phyloP scores from a whole-genome alignment of 495 filamentous ascomycete genomes.

The Penicillium coprophilum region DNA sequence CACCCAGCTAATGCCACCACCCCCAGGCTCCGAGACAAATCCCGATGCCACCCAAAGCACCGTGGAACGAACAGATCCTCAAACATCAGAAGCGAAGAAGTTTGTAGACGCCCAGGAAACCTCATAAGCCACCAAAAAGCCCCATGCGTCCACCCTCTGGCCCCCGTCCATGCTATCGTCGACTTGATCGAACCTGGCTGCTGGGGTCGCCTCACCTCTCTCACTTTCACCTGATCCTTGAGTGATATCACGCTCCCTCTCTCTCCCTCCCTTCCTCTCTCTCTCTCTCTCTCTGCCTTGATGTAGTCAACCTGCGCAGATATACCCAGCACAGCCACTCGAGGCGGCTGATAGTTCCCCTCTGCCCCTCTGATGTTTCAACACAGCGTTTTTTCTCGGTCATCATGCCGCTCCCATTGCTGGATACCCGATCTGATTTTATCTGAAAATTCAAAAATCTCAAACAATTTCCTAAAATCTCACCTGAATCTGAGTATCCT shows the following conservation, averaged over 20 bases:
- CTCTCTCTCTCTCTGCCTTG: conserved; percentile 8
- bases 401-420: conserved; percentile 27
- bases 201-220: conserved; percentile 1
- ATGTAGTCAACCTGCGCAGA: conserved; percentile 31
- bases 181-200: background rate
- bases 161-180: background rate
- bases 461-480: background rate
- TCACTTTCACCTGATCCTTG: background rate
- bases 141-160: conserved; percentile 7
- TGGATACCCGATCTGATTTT: conserved; percentile 44
- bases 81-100: conserved; percentile 50
- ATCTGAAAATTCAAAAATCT: conserved; percentile 3
- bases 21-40: conserved; percentile 15
- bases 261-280: conserved; percentile 4
- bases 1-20: conserved; percentile 27
- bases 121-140: conserved; percentile 14
- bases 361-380: conserved; percentile 26
- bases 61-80: conserved; percentile 50
- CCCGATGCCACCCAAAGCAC: conserved; percentile 12
- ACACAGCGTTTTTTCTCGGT: conserved; percentile 29
- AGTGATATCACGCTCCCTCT: background rate
- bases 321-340: conserved; percentile 14
- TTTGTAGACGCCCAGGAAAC: conserved; percentile 59
- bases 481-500: background rate
- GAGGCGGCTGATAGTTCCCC: conserved; percentile 5